Percentiles rank a stretch among this genome's conserved stretches.
Conservation (phyloP, 176 grass and related monocot genomes). For the Oryza brachyantha region DNA sequence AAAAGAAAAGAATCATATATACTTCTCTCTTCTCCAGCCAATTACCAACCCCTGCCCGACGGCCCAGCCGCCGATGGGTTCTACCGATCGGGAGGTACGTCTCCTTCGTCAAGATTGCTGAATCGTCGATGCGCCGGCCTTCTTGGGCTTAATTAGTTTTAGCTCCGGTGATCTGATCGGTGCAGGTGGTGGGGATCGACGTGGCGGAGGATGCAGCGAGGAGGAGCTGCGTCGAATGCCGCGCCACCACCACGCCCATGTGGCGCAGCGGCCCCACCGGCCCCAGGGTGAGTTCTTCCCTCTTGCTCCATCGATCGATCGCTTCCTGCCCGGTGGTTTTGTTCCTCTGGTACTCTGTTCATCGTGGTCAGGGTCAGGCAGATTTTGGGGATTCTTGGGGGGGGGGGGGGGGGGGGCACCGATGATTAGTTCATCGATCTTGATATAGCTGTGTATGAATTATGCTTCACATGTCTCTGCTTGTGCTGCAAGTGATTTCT, state of each 20-base stretch:
- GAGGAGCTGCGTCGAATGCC: constrained; percentile 71
- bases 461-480: not conserved
- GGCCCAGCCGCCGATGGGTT: constrained; percentile 42
- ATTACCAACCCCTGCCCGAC: not conserved
- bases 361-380: not conserved
- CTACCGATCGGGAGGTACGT: constrained; percentile 51
- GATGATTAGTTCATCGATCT: too few species aligned
- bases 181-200: constrained; percentile 29
- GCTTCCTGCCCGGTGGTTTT: not conserved
- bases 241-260: constrained; percentile 70
- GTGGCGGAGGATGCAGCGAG: constrained; percentile 43
- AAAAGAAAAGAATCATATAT: too few species aligned
- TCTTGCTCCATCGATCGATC: too few species aligned
- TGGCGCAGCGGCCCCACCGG: constrained; percentile 75
- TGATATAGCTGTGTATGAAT: too few species aligned
- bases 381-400: constrained; percentile 6
- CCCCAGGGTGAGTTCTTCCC: constrained; percentile 59
- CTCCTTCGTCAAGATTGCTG: too few species aligned
- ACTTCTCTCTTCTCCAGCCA: not conserved
- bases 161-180: not conserved
- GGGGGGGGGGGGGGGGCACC: too few species aligned
- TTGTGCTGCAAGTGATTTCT: not conserved
- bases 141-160: too few species aligned
- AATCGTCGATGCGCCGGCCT: too few species aligned
- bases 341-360: not conserved